Percentiles rank a stretch among this genome's conserved stretches.
phyloP scores from a whole-genome alignment of 2,329 filamentous ascomycete genomes.

The Botryosphaeria dothidea region DNA sequence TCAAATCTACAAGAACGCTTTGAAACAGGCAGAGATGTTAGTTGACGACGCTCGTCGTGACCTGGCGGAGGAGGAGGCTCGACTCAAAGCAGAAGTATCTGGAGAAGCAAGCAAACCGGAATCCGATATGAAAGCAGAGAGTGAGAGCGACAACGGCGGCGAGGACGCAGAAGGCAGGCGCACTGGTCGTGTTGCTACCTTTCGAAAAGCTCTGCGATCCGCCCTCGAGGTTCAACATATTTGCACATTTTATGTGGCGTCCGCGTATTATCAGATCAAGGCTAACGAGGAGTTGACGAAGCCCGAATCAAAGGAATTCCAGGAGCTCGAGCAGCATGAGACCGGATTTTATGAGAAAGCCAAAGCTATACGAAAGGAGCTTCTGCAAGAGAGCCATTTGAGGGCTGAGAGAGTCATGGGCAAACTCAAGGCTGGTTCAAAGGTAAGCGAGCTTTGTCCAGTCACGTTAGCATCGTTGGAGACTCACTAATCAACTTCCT shows the following conservation, averaged over 20 bases:
- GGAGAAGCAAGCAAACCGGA: slow-evolving; percentile 29
- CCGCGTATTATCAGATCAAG: slow-evolving; percentile 81
- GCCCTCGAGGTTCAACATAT: slow-evolving; percentile 80
- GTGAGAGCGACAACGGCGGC: slow-evolving; percentile 35
- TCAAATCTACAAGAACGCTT: slow-evolving; percentile 63
- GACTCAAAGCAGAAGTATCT: slow-evolving; percentile 31
- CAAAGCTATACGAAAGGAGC: slow-evolving; percentile 74
- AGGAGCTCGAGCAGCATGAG: slow-evolving; percentile 68
- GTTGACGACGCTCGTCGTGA: slow-evolving; percentile 67
- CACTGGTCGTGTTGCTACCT: slow-evolving; percentile 54
- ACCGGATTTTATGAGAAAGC: slow-evolving; percentile 73
- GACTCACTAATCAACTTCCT: background rate
- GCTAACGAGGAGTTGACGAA: slow-evolving; percentile 64
- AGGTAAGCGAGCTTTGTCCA: background rate
- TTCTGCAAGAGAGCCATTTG: slow-evolving; percentile 61
- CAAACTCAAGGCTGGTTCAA: slow-evolving; percentile 45
- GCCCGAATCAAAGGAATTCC: slow-evolving; percentile 68
- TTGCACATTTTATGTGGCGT: slow-evolving; percentile 81
- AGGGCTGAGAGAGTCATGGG: slow-evolving; percentile 67
- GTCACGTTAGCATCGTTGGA: background rate
- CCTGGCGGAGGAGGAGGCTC: slow-evolving; percentile 54
- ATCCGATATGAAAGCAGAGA: slow-evolving; percentile 14
- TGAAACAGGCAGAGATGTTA: slow-evolving; percentile 44
- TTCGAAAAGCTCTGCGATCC: slow-evolving; percentile 66
- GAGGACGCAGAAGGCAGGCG: slow-evolving; percentile 39